Percentiles rank a stretch among this genome's conserved stretches.
These are phyloP conservation scores for Stephanodiscus minutulus DNA, from an alignment of 108 stramenopile genomes.

Conservation along the genomic window DNA sequence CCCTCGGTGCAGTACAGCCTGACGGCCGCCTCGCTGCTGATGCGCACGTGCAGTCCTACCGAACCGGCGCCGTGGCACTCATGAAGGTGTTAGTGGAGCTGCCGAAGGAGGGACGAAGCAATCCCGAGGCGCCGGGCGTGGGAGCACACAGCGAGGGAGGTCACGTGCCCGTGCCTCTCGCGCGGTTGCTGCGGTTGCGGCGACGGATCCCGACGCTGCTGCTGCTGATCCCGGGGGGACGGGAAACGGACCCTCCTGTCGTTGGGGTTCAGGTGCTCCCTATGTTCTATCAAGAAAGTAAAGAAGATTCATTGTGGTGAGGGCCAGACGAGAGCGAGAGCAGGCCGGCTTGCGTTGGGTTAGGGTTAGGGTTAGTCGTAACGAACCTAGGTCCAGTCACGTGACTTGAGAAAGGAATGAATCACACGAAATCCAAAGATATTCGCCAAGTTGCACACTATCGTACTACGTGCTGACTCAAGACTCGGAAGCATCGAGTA, in stretches of 20 bases:
- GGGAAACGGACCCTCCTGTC: neutral
- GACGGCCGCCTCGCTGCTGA: conserved; percentile 72
- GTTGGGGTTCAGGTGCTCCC: no score
- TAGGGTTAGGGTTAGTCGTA: no score
- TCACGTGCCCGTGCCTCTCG: conserved; percentile 78
- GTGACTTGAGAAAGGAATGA: no score
- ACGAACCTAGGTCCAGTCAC: no score
- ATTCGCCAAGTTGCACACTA: no score
- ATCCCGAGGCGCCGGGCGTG: conserved; percentile 78
- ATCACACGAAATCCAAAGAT: no score
- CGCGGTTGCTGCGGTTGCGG: conserved; percentile 10
- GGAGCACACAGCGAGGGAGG: conserved; percentile 77
- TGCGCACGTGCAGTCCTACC: conserved; percentile 83
- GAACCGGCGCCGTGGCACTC: conserved; percentile 49
- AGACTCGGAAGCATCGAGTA: no score
- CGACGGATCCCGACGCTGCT: neutral
- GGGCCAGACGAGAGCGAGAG: no score
- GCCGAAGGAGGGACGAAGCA: conserved; percentile 69
- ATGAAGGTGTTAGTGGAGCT: conserved; percentile 79
- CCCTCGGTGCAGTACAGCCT: conserved; percentile 70
- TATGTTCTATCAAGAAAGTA: no score
- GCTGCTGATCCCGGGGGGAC: neutral
- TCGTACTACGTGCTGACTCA: no score
- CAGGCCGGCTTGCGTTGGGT: no score
- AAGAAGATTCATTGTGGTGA: no score